phyloP scores from a whole-genome alignment of 495 filamentous ascomycete genomes.

The Thermochaetoides thermophila region DNA sequence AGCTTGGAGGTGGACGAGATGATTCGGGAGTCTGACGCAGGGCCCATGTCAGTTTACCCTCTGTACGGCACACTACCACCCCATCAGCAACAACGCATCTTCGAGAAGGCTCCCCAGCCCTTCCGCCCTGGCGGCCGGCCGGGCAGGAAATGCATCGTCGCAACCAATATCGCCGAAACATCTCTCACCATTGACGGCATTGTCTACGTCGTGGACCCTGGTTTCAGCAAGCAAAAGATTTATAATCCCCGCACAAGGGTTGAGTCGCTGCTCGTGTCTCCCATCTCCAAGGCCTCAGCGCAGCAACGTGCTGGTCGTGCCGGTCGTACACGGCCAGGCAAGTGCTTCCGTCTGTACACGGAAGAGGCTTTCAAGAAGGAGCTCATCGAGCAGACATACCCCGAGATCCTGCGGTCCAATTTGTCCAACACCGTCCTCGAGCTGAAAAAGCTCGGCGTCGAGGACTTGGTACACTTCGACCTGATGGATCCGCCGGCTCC shows the following conservation, averaged over 20 bases:
- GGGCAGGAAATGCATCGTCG: slow-evolving; percentile 87
- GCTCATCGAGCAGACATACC: slow-evolving; percentile 90
- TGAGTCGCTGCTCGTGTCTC: slow-evolving; percentile 87
- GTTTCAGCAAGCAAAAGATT: slow-evolving; percentile 99
- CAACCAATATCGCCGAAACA: slow-evolving; percentile 97
- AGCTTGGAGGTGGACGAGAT: slow-evolving; percentile 81
- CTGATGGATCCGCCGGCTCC: slow-evolving; percentile 97
- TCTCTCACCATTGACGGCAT: slow-evolving; percentile 97
- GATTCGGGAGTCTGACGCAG: slow-evolving; percentile 74
- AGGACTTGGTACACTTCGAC: slow-evolving; percentile 96
- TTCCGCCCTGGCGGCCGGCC: slow-evolving; percentile 60
- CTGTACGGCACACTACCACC: slow-evolving; percentile 91
- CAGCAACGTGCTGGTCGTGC: slow-evolving; percentile 97
- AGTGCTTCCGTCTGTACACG: slow-evolving; percentile 95
- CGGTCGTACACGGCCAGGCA: slow-evolving; percentile 92
- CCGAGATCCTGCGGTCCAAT: slow-evolving; percentile 90
- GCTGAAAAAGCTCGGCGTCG: slow-evolving; percentile 90
- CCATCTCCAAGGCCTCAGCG: slow-evolving; percentile 96
- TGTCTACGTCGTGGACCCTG: slow-evolving; percentile 96
- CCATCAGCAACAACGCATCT: slow-evolving; percentile 84
- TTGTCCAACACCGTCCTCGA: slow-evolving; percentile 88
- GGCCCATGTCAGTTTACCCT: slow-evolving; percentile 79
- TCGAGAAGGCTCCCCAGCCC: slow-evolving; percentile 70
- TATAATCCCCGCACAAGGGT: slow-evolving; percentile 96
- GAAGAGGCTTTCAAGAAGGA: slow-evolving; percentile 96